Evolutionary conservation across 2,329 filamentous ascomycete species (phyloP), one percentile per base, ranked within the genome.

Genomic region (Magnaporthiopsis incrustans): DNA sequence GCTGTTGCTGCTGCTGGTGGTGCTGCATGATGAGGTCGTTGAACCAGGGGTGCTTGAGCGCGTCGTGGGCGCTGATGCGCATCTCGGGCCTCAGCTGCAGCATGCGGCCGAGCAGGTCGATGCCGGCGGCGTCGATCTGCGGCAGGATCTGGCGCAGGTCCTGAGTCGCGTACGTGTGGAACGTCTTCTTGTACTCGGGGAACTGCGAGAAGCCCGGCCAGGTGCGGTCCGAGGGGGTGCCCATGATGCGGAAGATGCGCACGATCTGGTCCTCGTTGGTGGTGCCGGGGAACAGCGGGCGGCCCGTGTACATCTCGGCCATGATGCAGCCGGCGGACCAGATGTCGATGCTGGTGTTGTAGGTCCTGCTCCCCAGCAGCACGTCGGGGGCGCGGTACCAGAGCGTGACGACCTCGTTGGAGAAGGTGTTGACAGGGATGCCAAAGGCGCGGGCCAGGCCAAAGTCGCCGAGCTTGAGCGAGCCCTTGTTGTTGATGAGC

Each of bases 331-430:
- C 95, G 8, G 95, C 95, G 8, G 92, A 97, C 95, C 95, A 99
- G 74, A 99, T 98, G 73, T 99, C 95, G 75, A 99, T 98, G 78
- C 92, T 96, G n/a, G 95, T 99, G 78, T 97, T 99, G 80, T 99
- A 99, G 27, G 95, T 98, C 68, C 95, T 83, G 71, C 90, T 95
- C 63, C 95, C 95, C 59, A 99, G 85, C 62, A 99, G 84, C 60
- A 99, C 95, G 71, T 99, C 95, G 0, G 95, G 95, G 0, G 95
- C 95, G 58, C 95, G 90, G 76, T 99, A 99, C 94, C 94, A 98
- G 25, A 98, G 82, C 0, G 95, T 98, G 58, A 98, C 94, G 65
- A 98, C 94, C 77, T 98, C 94, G 76, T 98, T 98, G 63, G 91
- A 96, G 78, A 98, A 98, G 25, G 94, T 98, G 74, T 98, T 98